Base-by-base conservation (phyloP, 495 filamentous ascomycete genomes). In the Aspergillus panamensis region DNA sequence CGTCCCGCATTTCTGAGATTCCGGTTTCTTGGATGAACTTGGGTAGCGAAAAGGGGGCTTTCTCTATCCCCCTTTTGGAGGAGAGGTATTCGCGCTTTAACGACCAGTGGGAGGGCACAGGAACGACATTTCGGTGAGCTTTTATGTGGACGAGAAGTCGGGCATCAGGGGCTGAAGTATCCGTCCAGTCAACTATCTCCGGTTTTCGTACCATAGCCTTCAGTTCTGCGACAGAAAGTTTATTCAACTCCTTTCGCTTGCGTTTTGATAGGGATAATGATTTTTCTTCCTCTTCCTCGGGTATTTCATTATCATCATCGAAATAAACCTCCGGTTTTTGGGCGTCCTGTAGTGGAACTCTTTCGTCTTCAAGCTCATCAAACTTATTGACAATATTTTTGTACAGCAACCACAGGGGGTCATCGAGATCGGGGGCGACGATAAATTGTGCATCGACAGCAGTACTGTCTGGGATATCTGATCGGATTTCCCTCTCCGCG, bases 1-100 rank as follows among this genome's bases (percentile, higher is more conserved):
- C 93, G 67, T 97, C 95, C 55, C 94, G 87, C 94, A 97, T 97
- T 72, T 97, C 94, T 17, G 92, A 82, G 64, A 98, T 97, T 13
- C 94, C 94, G 2, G 94, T 98, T 64, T 97, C 94, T 65, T 93
- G 89, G 60, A 98, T 97, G 74, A 97, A 98, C 70, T 96, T 95
- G 19, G 94, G 94, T 14, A 98, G 79, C 31, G 90, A 82, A 67
- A 96, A 98, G 1, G 92, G 86, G 1, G 93, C 80, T 69, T 98
- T 98, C 71, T 98, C 94, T 45, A 98, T 87, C 66, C 94, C 94
- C 33, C 94, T 82, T 66, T 98, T 98, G 39, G 90, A 95, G 2
- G 92, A 96, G 4, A 98, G 81, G 68, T 98, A 98, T 69, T 98
- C 94, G 29, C 94, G 84, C 75, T 98, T 98, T 30, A 97, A 75